Base-by-base conservation (phyloP, 345 rosid genomes). In the Kandelia obovata region DNA sequence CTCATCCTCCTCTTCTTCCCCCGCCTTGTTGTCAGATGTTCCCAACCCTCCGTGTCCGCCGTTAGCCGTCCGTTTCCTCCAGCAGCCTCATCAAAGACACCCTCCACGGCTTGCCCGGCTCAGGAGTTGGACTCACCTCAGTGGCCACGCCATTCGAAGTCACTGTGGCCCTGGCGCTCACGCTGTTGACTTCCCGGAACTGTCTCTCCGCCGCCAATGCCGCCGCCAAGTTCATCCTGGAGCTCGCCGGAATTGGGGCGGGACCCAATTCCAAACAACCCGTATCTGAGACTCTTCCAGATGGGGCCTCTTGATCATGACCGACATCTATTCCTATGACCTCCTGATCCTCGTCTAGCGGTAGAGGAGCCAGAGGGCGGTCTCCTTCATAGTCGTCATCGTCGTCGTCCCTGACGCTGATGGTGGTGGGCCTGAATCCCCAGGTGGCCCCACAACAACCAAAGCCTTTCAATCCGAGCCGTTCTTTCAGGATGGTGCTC, bases 141-240 rank as follows among this genome's bases (percentile, higher is more conserved):
- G 7, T 39, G 7, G 16, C 23, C 9, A 5, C 63, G 17, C 43
- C 35, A 2, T 23, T 25, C 1, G 20, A n/a, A 13, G 20, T 19
- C 23, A 25, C 68, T 15, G 16, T 46, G n/a, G 3, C 8, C 1
- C 21, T 34, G 28, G 53, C 62, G 27, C 16, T 13, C 19, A 15
- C 13, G 16, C 49, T 3, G 59, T 56, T 11, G 31, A 10, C 31
- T 25, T 58, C 78, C 65, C 91, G 67, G 58, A 77, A 80, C 34
- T 86, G 87, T 31, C 97, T 68, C 79, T 91, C 98, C 19, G 89
- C 95, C 20, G 96, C 96, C 58, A 94, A 77, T 25, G 98, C 97
- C 34, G 94, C 77, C 23, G 98, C 98, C 2, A 94, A 92, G 75
- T 94, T 94, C 92, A 89, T 91, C 17, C 87, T 81, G 62, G 83